Evolutionary conservation across 768 basidiomycete genomes (phyloP), one percentile per base, ranked within the genome.

Genomic region (Suillus spraguei): DNA sequence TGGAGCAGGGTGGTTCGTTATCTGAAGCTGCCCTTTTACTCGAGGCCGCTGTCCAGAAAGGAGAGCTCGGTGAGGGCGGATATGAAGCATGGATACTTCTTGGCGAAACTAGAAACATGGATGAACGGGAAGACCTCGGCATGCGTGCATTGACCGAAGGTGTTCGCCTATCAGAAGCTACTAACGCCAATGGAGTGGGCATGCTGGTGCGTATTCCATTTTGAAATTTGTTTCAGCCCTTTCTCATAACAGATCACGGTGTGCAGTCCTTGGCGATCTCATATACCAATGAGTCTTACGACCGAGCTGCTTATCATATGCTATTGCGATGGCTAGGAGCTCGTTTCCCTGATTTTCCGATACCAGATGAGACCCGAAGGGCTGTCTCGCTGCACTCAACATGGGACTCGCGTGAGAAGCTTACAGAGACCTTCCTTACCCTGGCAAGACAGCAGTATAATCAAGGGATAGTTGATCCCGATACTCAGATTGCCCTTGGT

Each of bases 1-100:
- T 99, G 11, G 85, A 88, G 24, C 83, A 84, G 63, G 94, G 94
- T 61, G 95, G 94, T 2, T 92, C 95, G 3, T 76, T 99, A 28
- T 89, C 94, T 2, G 94, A 97, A 71, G 94, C 90, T 14, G 90
- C 89, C 0, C 80, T 95, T 46, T 80, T 97, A 69, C 80, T 99
- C 24, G 97, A 99, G 78, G 94, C 94, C 16, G 94, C 94, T 42
- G 92, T 98, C 63, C 89, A 92, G 75, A 83, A 83, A 67, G 91
- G 89, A 11, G 90, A 94, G 63, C 77, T 91, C 9, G 93, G 92
- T 32, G 86, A 90, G 70, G 90, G 87, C 32, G 88, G 92, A 58
- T 93, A 89, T 59, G 96, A 97, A 72, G 85, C 95, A 0, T 99
- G 97, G 97, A 88, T 94, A 60, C 80, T 97, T 22, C 80, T 99